A percentile compares a stretch with the other conserved stretches of the same genome.
phyloP scores from a whole-genome alignment of 805 yeast species.

The Tetrapisispora namnaoensis region DNA sequence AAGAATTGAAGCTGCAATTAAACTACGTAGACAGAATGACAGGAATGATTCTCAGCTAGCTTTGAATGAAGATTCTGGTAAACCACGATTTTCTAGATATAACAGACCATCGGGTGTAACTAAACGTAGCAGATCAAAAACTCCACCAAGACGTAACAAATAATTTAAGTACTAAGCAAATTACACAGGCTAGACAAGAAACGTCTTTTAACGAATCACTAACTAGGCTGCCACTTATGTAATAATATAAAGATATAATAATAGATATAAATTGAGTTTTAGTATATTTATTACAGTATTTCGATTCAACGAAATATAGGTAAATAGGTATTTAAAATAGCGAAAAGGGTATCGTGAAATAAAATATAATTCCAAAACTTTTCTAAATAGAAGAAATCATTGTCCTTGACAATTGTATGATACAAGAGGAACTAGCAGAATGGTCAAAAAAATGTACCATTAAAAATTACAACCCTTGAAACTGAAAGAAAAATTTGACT shows the following conservation, averaged over 20 bases:
- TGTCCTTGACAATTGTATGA: not conserved
- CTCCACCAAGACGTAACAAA: not conserved
- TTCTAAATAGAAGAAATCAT: not conserved
- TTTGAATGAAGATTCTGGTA: not conserved
- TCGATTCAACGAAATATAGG: constrained; percentile 2
- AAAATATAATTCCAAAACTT: not conserved
- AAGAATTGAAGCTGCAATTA: not conserved
- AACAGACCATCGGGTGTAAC: not conserved
- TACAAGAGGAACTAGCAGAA: not conserved
- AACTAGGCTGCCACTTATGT: not conserved
- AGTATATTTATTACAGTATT: not conserved
- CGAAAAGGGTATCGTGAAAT: constrained; percentile 4
- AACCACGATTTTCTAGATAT: not conserved
- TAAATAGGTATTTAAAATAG: not conserved
- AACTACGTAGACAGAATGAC: not conserved
- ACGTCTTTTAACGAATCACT: too few relatives aligned
- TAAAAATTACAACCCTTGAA: constrained; percentile 1
- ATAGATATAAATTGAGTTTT: not conserved
- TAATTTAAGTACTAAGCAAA: not conserved
- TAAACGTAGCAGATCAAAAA: constrained; percentile 3
- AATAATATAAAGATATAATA: not conserved
- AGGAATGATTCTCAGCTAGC: not conserved
- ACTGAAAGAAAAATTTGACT: not conserved
- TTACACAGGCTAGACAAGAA: not conserved
- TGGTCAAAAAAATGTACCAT: not conserved